Evolutionary conservation across 1,139 yeast species (phyloP), one percentile per base, ranked within the genome.

Genomic region (Saccharomyces hybrid): DNA sequence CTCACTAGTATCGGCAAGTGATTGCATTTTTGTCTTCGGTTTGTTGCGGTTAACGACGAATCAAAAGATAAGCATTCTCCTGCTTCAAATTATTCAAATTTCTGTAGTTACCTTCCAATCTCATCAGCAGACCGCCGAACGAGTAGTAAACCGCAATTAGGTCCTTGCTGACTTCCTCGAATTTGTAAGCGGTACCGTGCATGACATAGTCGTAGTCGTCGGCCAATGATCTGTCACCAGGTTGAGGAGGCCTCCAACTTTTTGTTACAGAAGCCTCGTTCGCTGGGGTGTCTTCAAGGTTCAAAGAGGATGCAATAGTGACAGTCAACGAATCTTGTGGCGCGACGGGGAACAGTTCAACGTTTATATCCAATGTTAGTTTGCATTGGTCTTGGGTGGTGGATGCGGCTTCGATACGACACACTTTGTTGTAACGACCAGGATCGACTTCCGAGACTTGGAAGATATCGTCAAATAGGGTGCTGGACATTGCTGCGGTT

Each of bases 191-290:
- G 14, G 97, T 91, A 56, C 99, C 99, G 71, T 91, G 86, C 98
- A 93, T 93, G 64, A 93, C 98, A 66, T 95, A 95, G 70, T 95
- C 99, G 74, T 90, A 93, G 68, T 93, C 98, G 69, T 93, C 98
- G 58, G 97, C 97, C 67, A 93, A 78, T 1, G 95, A 82, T 65
- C 86, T 80, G 63, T 90, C 97, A 56, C 84, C 88, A 12, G 86
- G 79, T 71, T 81, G 87, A 48, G 97, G 95, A 2, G 93, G 91
- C 75, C 97, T 84, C 98, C 98, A 93, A 16, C 89, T 83, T 31
- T 59, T 59, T 12, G 66, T 60, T 3, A 60, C 61, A 41, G 47
- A 52, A 7, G 88, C 85, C 60, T 82, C 82, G 49, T 85, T 77
- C 16, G 85, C 76, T 55, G 79, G 78, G 24, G 81, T 75, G 31